These are phyloP conservation scores for Alternaria novae-zelandiae DNA, from an alignment of 2,329 filamentous ascomycete species.

Conservation along the genomic window DNA sequence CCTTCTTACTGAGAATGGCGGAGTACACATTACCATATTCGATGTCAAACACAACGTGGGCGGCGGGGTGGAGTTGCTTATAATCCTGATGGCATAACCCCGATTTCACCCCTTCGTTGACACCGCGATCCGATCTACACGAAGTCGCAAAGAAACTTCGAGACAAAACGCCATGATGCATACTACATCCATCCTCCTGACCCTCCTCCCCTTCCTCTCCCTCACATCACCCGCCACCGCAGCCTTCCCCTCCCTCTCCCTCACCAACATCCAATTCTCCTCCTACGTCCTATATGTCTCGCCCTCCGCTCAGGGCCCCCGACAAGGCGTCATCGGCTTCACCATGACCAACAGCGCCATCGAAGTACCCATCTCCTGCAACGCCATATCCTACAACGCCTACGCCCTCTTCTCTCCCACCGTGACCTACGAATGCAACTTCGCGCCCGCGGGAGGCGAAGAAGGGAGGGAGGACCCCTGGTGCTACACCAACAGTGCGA, in stretches of 20 bases:
- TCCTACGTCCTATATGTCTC: slow-evolving; percentile 13
- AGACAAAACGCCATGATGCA: background rate
- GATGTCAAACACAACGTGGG: background rate
- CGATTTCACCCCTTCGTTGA: background rate
- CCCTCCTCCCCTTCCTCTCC: background rate
- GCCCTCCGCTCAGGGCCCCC: slow-evolving; percentile 3
- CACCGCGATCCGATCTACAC: background rate
- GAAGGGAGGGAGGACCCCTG: background rate
- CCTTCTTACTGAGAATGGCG: background rate
- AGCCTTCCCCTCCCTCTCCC: background rate
- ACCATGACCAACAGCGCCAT: slow-evolving; percentile 2
- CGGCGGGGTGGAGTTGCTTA: background rate
- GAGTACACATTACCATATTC: background rate
- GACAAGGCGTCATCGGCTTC: slow-evolving; percentile 12
- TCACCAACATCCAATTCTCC: background rate
- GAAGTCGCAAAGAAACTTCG: background rate
- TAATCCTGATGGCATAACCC: background rate
- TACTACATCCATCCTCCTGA: background rate
- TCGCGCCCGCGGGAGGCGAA: background rate
- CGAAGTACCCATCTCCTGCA: background rate
- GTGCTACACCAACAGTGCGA: background rate
- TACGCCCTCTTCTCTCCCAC: slow-evolving; percentile 4
- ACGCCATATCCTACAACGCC: slow-evolving; percentile 3
- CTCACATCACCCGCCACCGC: background rate
- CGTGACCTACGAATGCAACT: slow-evolving; percentile 5